Evolutionary conservation across 164 flowering plant genomes (phyloP).

Genomic region (Kingdonia uniflora): DNA sequence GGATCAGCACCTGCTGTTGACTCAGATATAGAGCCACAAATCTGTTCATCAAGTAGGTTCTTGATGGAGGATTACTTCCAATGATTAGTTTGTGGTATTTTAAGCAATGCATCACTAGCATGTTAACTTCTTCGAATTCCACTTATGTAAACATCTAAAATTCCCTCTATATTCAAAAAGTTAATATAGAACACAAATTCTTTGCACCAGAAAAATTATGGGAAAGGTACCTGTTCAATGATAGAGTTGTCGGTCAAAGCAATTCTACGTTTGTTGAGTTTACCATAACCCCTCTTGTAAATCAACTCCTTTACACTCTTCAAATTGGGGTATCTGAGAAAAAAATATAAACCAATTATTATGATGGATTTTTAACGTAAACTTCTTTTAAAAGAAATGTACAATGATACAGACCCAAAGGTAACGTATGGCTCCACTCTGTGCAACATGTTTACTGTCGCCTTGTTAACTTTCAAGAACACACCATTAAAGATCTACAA

Average conservation of each 20-base stretch:
- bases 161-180: too few species aligned
- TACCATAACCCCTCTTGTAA: constrained; percentile 51
- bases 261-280: constrained; percentile 35
- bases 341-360: too few species aligned
- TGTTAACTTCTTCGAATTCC: too few species aligned
- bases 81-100: too few species aligned
- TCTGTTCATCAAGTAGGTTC: too few species aligned
- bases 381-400: neutral
- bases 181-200: too few species aligned
- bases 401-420: constrained; percentile 32
- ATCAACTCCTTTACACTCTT: constrained; percentile 47
- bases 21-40: too few species aligned
- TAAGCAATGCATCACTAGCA: too few species aligned
- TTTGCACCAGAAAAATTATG: too few species aligned
- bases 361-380: neutral
- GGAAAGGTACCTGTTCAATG: constrained; percentile 27
- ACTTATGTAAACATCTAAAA: too few species aligned
- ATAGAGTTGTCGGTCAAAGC: constrained; percentile 48
- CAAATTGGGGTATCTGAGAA: constrained; percentile 43
- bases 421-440: constrained; percentile 62
- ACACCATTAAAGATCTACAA: constrained; percentile 59
- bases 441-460: constrained; percentile 57
- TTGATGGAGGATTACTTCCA: too few species aligned
- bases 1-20: too few species aligned
- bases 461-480: constrained; percentile 58